phyloP scores from a whole-genome alignment of 2,329 filamentous ascomycete species.

The Gnomoniopsis sp. region DNA sequence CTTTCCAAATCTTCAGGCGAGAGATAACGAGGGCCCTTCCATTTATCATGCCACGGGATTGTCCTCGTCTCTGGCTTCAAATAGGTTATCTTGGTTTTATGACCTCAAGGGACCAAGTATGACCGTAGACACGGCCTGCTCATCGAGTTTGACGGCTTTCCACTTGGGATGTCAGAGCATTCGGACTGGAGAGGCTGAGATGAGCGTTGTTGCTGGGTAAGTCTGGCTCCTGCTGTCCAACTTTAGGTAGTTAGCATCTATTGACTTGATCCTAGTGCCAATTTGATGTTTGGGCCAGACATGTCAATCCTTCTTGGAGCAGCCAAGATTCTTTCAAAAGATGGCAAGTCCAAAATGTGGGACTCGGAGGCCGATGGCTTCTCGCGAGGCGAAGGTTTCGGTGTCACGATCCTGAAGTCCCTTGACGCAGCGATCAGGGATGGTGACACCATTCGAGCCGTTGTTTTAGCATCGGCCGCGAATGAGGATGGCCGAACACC shows the following conservation, averaged over 20 bases:
- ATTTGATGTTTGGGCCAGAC: slow-evolving; percentile 7
- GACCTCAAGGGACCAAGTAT: slow-evolving; percentile 34
- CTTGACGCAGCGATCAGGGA: slow-evolving; percentile 38
- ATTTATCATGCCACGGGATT: slow-evolving; percentile 32
- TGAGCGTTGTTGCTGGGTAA: slow-evolving; percentile 5
- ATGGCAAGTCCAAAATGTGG: slow-evolving; percentile 50
- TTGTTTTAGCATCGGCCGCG: slow-evolving; percentile 30
- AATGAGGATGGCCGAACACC: slow-evolving; percentile 36
- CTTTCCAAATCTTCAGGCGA: slow-evolving; percentile 20
- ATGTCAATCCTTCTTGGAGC: slow-evolving; percentile 24
- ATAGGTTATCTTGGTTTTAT: slow-evolving; percentile 39
- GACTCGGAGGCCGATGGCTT: slow-evolving; percentile 45
- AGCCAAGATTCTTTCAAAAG: slow-evolving; percentile 39
- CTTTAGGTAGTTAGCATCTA: neutral
- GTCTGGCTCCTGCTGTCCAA: neutral
- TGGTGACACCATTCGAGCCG: slow-evolving; percentile 34
- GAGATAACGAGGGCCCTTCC: slow-evolving; percentile 15
- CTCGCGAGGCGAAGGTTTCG: slow-evolving; percentile 41
- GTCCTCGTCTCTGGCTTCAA: slow-evolving; percentile 23
- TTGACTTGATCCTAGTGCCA: neutral
- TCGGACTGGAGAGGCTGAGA: slow-evolving; percentile 2
- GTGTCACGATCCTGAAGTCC: slow-evolving; percentile 38
- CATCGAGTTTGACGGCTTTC: slow-evolving; percentile 17
- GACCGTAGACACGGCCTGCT: slow-evolving; percentile 38
- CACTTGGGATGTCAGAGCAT: slow-evolving; percentile 9